These are phyloP conservation scores for Gardenia jasminoides DNA, from an alignment of 257 asterid genomes.

Conservation along the genomic window DNA sequence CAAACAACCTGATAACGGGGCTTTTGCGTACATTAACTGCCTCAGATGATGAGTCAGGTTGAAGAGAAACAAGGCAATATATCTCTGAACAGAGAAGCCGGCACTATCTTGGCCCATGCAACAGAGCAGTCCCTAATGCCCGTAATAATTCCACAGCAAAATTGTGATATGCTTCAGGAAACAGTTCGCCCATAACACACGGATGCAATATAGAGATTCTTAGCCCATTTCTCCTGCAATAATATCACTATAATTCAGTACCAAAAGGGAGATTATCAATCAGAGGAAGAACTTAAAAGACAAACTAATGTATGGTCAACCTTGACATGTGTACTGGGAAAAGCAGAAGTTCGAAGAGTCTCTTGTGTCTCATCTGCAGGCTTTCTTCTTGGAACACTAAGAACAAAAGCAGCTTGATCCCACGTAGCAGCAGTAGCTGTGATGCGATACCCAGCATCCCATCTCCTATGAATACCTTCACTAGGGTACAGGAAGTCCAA, in stretches of 20 bases:
- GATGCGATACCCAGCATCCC: conserved; percentile 78
- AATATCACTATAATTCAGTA: background rate
- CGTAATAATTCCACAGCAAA: conserved; percentile 14
- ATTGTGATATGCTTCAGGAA: conserved; percentile 39
- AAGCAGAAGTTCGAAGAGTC: conserved; percentile 81
- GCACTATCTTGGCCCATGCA: conserved; percentile 3
- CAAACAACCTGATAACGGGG: conserved; percentile 3
- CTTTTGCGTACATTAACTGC: background rate
- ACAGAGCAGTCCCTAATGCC: conserved; percentile 7
- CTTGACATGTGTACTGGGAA: conserved; percentile 76
- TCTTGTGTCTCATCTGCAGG: conserved; percentile 79
- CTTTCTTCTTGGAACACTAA: conserved; percentile 64
- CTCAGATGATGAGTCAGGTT: conserved; percentile 5
- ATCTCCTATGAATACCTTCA: conserved; percentile 80
- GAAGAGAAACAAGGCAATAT: background rate
- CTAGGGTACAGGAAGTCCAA: conserved; percentile 86
- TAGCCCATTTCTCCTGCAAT: conserved; percentile 36
- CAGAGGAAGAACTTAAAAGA: background rate
- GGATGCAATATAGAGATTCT: conserved; percentile 34
- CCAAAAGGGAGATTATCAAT: background rate
- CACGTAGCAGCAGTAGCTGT: conserved; percentile 78
- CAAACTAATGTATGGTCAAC: conserved; percentile 20
- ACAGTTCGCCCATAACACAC: conserved; percentile 43
- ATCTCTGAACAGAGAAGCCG: background rate
- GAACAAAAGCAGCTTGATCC: conserved; percentile 71